Evolutionary conservation across 2,329 filamentous ascomycete species (phyloP).

Genomic region (Colletotrichum magnum): DNA sequence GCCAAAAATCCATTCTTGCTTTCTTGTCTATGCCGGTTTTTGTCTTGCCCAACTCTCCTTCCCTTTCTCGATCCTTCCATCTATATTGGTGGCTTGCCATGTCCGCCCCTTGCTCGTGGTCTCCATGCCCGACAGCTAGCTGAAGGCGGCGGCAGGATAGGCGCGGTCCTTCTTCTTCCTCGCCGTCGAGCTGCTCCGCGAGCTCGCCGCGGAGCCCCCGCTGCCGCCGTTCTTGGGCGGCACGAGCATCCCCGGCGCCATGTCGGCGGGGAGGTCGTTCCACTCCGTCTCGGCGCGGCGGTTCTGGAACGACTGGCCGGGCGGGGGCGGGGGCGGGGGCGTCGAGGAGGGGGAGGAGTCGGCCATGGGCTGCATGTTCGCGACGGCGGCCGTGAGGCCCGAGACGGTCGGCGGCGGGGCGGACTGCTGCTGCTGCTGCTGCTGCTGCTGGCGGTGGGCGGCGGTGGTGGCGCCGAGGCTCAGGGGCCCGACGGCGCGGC

Average conservation of each 20-base stretch:
- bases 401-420: constrained; percentile 37
- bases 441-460: constrained; percentile 17
- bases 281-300: constrained; percentile 72
- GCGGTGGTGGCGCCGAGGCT: constrained; percentile 33
- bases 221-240: constrained; percentile 46
- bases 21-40: not conserved
- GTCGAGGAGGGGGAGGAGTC: constrained; percentile 38
- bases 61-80: too few relatives aligned
- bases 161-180: constrained; percentile 72
- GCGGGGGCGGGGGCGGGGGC: constrained; percentile 34
- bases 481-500: constrained; percentile 56
- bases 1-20: not conserved
- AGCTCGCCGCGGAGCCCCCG: constrained; percentile 60
- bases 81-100: not conserved
- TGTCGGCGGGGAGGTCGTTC: constrained; percentile 76
- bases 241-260: constrained; percentile 53
- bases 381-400: constrained; percentile 48
- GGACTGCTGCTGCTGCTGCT: constrained; percentile 2
- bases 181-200: constrained; percentile 67
- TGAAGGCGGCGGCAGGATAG: constrained; percentile 74
- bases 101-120: too few relatives aligned
- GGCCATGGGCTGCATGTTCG: constrained; percentile 48
- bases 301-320: constrained; percentile 70
- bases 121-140: not conserved
- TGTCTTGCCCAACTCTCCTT: not conserved